phyloP scores from a whole-genome alignment of 1,139 yeast genomes.

The Wickerhamiella infanticola region DNA sequence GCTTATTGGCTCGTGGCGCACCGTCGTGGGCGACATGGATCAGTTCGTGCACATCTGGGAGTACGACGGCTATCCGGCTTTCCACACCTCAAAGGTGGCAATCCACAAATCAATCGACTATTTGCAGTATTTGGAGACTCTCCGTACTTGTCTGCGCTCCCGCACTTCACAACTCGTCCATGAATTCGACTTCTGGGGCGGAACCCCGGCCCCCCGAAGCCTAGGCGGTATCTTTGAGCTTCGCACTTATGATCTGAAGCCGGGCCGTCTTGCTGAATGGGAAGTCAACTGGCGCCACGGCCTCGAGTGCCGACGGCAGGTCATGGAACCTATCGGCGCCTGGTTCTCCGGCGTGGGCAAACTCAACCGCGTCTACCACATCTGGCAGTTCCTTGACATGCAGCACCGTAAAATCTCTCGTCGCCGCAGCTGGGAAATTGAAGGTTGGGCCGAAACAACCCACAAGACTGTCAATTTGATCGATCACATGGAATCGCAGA shows the following conservation, averaged over 20 bases:
- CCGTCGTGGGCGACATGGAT: conserved; percentile 29
- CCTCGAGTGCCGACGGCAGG: conserved; percentile 29
- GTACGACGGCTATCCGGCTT: conserved; percentile 29
- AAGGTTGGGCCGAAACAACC: conserved; percentile 31
- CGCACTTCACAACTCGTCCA: conserved; percentile 26
- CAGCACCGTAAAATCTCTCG: conserved; percentile 29
- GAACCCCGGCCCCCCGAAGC: conserved; percentile 28
- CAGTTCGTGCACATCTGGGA: conserved; percentile 29
- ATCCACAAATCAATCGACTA: conserved; percentile 23
- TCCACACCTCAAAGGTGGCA: conserved; percentile 26
- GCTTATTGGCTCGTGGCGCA: conserved; percentile 30
- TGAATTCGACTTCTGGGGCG: conserved; percentile 32
- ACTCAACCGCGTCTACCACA: conserved; percentile 28
- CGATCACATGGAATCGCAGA: conserved; percentile 26
- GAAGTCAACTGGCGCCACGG: conserved; percentile 30
- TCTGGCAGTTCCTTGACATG: conserved; percentile 32
- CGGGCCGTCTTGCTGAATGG: conserved; percentile 30
- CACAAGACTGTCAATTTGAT: conserved; percentile 30
- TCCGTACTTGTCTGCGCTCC: conserved; percentile 24
- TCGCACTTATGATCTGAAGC: conserved; percentile 26
- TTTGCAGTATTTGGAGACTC: conserved; percentile 19
- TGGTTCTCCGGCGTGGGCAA: conserved; percentile 30
- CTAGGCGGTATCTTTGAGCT: conserved; percentile 32
- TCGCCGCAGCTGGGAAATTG: conserved; percentile 30
- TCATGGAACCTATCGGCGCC: conserved; percentile 34